These are phyloP conservation scores for Alternaria ventricosa DNA, from an alignment of 2,329 filamentous ascomycete species.

Conservation along the genomic window DNA sequence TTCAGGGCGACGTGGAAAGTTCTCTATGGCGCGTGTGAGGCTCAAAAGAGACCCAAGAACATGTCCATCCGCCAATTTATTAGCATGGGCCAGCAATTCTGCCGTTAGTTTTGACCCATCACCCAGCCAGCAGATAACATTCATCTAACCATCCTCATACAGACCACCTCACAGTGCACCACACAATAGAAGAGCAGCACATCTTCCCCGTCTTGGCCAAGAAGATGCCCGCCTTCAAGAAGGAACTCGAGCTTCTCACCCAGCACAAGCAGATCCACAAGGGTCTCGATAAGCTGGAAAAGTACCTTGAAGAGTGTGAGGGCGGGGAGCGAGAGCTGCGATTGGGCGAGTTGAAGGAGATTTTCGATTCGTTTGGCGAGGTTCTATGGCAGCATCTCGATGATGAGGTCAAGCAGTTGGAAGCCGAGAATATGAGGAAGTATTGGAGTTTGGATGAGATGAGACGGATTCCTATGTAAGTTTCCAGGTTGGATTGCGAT, in stretches of 20 bases:
- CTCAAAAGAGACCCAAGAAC: slow-evolving; percentile 64
- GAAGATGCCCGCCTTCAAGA: slow-evolving; percentile 79
- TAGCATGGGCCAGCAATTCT: slow-evolving; percentile 71
- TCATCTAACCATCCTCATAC: neutral
- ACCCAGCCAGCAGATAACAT: neutral
- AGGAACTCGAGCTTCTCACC: slow-evolving; percentile 68
- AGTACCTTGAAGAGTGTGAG: slow-evolving; percentile 68
- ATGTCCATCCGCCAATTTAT: slow-evolving; percentile 75
- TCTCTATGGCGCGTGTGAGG: slow-evolving; percentile 70
- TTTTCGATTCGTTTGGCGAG: slow-evolving; percentile 79
- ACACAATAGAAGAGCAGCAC: slow-evolving; percentile 81
- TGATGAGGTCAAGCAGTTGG: slow-evolving; percentile 78
- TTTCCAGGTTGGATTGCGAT: rapidly evolving
- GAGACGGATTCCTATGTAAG: slow-evolving; percentile 70
- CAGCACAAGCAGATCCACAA: slow-evolving; percentile 83
- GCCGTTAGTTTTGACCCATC: slow-evolving; percentile 37
- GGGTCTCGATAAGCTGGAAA: slow-evolving; percentile 72
- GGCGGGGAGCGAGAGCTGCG: slow-evolving; percentile 67
- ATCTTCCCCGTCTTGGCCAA: slow-evolving; percentile 79
- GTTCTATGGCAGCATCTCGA: slow-evolving; percentile 85
- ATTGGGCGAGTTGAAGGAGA: slow-evolving; percentile 65
- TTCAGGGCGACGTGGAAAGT: slow-evolving; percentile 67
- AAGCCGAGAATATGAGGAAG: slow-evolving; percentile 85
- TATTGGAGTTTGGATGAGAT: slow-evolving; percentile 84
- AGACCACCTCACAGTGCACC: slow-evolving; percentile 73